Conservation (phyloP, 2,329 filamentous ascomycete species). For the Sclerotinia spermophila region DNA sequence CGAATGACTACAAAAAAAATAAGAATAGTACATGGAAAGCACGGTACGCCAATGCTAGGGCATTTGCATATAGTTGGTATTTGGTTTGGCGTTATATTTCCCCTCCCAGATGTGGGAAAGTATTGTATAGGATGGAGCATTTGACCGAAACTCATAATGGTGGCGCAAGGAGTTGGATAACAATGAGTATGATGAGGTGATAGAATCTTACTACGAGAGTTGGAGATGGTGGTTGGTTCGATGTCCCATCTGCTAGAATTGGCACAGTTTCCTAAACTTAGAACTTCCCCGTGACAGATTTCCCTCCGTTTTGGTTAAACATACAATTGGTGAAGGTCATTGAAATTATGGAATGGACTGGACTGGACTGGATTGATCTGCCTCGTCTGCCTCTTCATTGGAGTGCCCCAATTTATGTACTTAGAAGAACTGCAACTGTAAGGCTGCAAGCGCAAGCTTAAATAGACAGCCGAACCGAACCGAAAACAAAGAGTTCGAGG, state of each 20-base stretch:
- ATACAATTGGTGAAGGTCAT: neutral
- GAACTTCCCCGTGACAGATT: neutral
- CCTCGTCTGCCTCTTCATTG: neutral
- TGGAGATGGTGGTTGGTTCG: neutral
- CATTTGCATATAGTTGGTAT: slow-evolving; percentile 13
- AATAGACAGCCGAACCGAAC: neutral
- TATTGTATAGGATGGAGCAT: slow-evolving; percentile 7
- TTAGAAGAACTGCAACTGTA: neutral
- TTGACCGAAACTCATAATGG: neutral
- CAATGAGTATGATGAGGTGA: neutral
- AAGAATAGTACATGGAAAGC: slow-evolving; percentile 1
- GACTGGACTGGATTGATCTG: neutral
- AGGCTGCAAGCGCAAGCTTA: slow-evolving; percentile 8
- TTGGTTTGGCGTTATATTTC: slow-evolving; percentile 18
- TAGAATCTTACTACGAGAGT: neutral
- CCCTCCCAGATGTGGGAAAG: neutral
- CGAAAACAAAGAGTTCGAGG: no score
- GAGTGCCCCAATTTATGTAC: neutral
- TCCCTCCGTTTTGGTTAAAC: neutral
- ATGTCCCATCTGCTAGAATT: neutral
- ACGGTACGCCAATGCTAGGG: neutral
- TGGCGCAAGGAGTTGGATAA: neutral
- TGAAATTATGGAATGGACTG: neutral
- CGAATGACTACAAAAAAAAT: neutral
- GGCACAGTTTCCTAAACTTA: neutral